phyloP scores from a whole-genome alignment of 2,329 filamentous ascomycete genomes.

The Colletotrichum sp. region DNA sequence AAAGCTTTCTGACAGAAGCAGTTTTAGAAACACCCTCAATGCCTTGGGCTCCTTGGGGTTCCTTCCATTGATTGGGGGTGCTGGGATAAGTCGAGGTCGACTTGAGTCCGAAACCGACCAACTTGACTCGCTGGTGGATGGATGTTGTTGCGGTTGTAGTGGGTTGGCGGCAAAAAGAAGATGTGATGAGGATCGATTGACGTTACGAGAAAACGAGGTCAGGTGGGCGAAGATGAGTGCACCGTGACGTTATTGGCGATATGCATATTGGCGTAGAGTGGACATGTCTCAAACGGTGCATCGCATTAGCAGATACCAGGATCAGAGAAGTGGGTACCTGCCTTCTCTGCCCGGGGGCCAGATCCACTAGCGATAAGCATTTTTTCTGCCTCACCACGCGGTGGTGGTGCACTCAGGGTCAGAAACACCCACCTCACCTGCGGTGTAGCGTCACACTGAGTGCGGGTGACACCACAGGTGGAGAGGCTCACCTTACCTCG shows the following conservation, averaged over 20 bases:
- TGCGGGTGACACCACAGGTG: background rate
- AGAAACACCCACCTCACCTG: background rate
- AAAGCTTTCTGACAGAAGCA: slow-evolving; percentile 21
- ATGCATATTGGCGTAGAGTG: background rate
- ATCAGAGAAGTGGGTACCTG: background rate
- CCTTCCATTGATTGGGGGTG: background rate
- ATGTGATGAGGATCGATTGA: background rate
- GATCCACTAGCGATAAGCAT: background rate
- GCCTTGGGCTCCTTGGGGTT: background rate
- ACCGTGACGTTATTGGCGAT: background rate
- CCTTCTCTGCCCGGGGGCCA: background rate
- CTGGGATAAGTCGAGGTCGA: background rate
- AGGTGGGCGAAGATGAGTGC: background rate
- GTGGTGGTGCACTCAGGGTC: background rate
- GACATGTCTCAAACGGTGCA: background rate
- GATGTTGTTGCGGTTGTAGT: background rate
- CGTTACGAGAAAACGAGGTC: background rate
- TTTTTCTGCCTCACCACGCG: background rate
- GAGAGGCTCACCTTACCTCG: background rate
- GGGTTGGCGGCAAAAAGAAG: background rate
- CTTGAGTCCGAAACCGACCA: background rate
- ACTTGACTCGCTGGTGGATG: background rate
- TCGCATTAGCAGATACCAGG: background rate
- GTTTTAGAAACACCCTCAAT: slow-evolving; percentile 18
- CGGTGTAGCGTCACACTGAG: background rate